Evolutionary conservation across 768 basidiomycete genomes (phyloP).

Genomic region (Asterophora parasitica): DNA sequence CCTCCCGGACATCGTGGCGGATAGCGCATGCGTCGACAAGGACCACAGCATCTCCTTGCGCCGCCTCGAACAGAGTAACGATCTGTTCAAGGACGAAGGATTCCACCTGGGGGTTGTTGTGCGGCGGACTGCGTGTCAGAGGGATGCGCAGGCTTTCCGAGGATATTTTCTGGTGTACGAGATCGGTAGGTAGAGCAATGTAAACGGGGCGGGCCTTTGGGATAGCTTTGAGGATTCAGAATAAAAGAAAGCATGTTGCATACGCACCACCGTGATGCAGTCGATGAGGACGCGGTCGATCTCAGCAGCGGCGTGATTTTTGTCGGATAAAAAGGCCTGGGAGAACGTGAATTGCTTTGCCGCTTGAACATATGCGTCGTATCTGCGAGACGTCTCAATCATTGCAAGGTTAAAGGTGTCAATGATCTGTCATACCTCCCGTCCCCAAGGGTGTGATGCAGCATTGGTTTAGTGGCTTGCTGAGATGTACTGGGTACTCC

Average conservation of each 20-base stretch:
- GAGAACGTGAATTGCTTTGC: conserved; percentile 70
- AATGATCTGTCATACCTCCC: conserved; percentile 8
- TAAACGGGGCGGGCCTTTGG: conserved; percentile 80
- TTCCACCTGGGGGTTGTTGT: conserved; percentile 56
- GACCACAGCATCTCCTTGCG: conserved; percentile 65
- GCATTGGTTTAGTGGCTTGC: conserved; percentile 8
- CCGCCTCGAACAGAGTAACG: conserved; percentile 53
- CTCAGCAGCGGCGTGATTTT: conserved; percentile 52
- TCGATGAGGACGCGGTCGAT: conserved; percentile 78
- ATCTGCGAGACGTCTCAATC: conserved; percentile 35
- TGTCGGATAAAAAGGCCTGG: conserved; percentile 54
- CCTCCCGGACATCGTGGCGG: conserved; percentile 62
- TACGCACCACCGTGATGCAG: conserved; percentile 49
- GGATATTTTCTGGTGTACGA: conserved; percentile 66
- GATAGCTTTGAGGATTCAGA: neutral
- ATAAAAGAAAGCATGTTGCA: neutral
- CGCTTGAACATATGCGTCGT: conserved; percentile 74
- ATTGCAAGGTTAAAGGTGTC: neutral
- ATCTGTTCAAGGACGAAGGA: conserved; percentile 74
- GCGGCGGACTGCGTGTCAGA: conserved; percentile 42
- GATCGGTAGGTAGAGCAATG: conserved; percentile 79
- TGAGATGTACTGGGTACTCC: conserved; percentile 33
- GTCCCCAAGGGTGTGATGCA: conserved; percentile 14
- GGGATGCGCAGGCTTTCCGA: conserved; percentile 57
- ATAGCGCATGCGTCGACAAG: conserved; percentile 79